Evolutionary conservation across 441 rosid species (phyloP).

Genomic region (Gossypium lobatum): DNA sequence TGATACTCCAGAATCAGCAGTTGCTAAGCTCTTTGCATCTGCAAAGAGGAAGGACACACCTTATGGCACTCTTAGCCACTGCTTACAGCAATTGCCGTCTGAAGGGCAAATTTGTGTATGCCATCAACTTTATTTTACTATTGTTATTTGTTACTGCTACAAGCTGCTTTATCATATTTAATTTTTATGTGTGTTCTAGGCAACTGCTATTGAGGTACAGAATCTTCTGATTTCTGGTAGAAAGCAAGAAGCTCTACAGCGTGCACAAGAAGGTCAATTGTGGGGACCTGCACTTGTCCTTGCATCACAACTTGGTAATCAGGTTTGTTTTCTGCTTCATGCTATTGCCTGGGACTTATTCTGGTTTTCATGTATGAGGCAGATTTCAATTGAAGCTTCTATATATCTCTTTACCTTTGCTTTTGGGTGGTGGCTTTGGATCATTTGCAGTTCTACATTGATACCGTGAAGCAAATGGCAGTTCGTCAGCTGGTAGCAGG

Average conservation of each 20-base stretch:
- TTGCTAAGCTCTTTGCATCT: slow-evolving; percentile 85
- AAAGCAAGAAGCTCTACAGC: slow-evolving; percentile 72
- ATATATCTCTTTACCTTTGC: not conserved
- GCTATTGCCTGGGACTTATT: slow-evolving; percentile 3
- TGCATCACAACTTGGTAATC: slow-evolving; percentile 91
- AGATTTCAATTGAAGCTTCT: not conserved
- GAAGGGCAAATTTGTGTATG: slow-evolving; percentile 79
- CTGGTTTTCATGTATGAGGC: slow-evolving; percentile 7
- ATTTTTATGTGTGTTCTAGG: slow-evolving; percentile 42
- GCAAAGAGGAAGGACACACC: slow-evolving; percentile 49
- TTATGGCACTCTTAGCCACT: slow-evolving; percentile 52
- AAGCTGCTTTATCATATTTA: slow-evolving; percentile 10
- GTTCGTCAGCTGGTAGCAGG: slow-evolving; percentile 82
- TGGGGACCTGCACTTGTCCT: slow-evolving; percentile 99
- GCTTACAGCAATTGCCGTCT: slow-evolving; percentile 80
- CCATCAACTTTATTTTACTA: not conserved
- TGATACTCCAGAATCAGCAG: slow-evolving; percentile 83
- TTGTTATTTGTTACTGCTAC: slow-evolving; percentile 6
- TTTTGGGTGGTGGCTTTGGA: slow-evolving; percentile 18
- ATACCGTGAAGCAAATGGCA: slow-evolving; percentile 96
- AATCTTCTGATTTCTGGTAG: slow-evolving; percentile 91
- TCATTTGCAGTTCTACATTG: slow-evolving; percentile 71
- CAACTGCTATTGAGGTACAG: slow-evolving; percentile 87
- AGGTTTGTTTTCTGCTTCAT: slow-evolving; percentile 47
- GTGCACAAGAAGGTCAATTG: slow-evolving; percentile 89